phyloP scores from a whole-genome alignment of 2,329 filamentous ascomycete genomes.

The Aspergillus puulaauensis region DNA sequence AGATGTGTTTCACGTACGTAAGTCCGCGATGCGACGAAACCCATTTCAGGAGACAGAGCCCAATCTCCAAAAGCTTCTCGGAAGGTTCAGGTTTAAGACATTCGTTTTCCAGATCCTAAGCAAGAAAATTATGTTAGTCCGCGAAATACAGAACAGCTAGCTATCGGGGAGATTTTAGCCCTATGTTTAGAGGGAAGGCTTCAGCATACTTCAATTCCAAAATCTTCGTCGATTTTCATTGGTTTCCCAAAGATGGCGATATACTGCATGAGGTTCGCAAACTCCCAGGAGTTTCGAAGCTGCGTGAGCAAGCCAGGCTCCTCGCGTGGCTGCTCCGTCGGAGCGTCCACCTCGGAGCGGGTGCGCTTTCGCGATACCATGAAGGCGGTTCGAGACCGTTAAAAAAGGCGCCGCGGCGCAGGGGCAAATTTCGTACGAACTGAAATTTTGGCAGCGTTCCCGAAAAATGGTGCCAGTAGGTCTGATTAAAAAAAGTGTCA shows the following conservation, averaged over 20 bases:
- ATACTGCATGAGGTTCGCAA: constrained; percentile 91
- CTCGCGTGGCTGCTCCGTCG: constrained; percentile 40
- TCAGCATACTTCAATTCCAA: constrained; percentile 79
- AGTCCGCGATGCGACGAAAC: constrained; percentile 91
- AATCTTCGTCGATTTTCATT: constrained; percentile 83
- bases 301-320: constrained; percentile 56
- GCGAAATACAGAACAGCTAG: constrained; percentile 4
- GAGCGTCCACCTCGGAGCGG: constrained; percentile 56
- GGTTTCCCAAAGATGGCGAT: constrained; percentile 85
- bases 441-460: background rate
- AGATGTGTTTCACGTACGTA: constrained; percentile 61
- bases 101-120: constrained; percentile 84
- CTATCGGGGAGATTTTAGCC: background rate
- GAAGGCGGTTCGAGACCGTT: constrained; percentile 33
- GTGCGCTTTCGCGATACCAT: constrained; percentile 58
- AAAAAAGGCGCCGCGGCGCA: constrained; percentile 25
- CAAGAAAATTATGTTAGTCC: constrained; percentile 13
- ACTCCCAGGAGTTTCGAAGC: constrained; percentile 91
- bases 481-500: background rate
- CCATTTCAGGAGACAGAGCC: constrained; percentile 83
- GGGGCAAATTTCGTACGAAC: constrained; percentile 11
- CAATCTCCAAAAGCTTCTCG: constrained; percentile 73
- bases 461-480: background rate
- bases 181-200: background rate
- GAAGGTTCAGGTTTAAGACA: constrained; percentile 76